These are phyloP conservation scores for Coniochaeta hoffmannii DNA, from an alignment of 2,329 filamentous ascomycete genomes.

Conservation along the genomic window DNA sequence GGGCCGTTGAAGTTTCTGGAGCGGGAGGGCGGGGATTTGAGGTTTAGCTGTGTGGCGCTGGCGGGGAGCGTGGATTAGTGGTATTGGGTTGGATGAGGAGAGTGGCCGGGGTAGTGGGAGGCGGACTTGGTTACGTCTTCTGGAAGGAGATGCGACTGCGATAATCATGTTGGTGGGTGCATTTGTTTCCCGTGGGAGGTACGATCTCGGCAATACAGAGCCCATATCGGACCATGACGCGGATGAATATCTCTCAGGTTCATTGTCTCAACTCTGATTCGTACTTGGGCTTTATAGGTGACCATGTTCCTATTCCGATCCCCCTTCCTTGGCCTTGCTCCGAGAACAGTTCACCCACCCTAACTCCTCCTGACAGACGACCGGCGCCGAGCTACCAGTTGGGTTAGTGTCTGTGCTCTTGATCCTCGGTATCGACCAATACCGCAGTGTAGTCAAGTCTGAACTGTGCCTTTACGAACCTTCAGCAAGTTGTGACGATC, in stretches of 20 bases:
- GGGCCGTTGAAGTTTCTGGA: constrained; percentile 55
- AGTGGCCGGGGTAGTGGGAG: too few relatives aligned
- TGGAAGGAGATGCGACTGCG: not conserved
- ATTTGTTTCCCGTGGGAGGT: not conserved
- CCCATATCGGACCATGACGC: not conserved
- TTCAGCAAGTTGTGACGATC: not conserved
- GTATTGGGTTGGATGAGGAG: not conserved
- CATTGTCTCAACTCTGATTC: not conserved
- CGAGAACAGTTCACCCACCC: not conserved
- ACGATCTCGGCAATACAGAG: not conserved
- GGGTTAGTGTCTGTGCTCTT: not conserved
- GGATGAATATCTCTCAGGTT: not conserved
- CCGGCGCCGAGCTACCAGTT: not conserved
- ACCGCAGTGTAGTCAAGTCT: not conserved
- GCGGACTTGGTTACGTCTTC: too few relatives aligned
- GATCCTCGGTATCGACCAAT: not conserved
- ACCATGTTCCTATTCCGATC: not conserved
- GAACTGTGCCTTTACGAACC: not conserved
- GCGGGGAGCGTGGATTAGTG: constrained; percentile 42
- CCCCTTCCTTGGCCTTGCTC: not conserved
- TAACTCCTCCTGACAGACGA: not conserved
- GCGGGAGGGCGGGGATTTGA: constrained; percentile 46
- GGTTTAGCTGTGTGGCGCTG: constrained; percentile 52
- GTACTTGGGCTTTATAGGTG: not conserved
- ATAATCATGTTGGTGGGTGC: not conserved